Conservation (phyloP, 345 rosid species). For the Eucalyptus polybractea region DNA sequence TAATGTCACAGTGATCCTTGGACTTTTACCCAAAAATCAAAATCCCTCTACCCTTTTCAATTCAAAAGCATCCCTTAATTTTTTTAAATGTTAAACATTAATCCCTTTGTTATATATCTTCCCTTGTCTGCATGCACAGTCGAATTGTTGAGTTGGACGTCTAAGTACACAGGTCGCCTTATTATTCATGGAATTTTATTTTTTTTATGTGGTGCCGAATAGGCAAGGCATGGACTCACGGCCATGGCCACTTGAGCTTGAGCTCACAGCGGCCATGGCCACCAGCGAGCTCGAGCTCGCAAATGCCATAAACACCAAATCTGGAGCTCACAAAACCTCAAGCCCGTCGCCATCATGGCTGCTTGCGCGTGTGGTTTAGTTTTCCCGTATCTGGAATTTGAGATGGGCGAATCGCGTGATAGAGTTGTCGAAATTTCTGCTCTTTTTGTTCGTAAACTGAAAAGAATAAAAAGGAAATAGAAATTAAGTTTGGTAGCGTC, state of each 20-base stretch:
- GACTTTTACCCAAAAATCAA: not conserved
- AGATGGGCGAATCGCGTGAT: too few relatives aligned
- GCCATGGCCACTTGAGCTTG: not conserved
- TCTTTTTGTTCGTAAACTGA: too few relatives aligned
- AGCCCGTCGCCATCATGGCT: not conserved
- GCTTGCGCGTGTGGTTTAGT: not conserved
- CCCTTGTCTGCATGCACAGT: not conserved
- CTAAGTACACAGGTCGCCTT: not conserved
- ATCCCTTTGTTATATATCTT: not conserved
- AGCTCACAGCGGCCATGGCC: not conserved
- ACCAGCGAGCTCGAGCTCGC: too few relatives aligned
- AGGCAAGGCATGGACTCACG: not conserved
- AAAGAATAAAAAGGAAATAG: too few relatives aligned
- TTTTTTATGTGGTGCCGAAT: not conserved
- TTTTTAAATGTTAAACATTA: not conserved
- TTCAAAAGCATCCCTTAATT: not conserved
- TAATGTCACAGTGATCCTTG: too few relatives aligned
- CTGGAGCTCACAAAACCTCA: not conserved
- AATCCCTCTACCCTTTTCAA: not conserved
- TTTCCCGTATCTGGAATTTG: not conserved
- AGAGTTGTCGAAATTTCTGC: too few relatives aligned
- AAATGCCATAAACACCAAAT: too few relatives aligned
- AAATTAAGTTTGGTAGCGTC: too few relatives aligned
- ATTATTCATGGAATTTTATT: not conserved
- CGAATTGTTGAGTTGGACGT: not conserved